Conservation (phyloP, 768 basidiomycete species). For the Gloeopeniophorella convolvens region DNA sequence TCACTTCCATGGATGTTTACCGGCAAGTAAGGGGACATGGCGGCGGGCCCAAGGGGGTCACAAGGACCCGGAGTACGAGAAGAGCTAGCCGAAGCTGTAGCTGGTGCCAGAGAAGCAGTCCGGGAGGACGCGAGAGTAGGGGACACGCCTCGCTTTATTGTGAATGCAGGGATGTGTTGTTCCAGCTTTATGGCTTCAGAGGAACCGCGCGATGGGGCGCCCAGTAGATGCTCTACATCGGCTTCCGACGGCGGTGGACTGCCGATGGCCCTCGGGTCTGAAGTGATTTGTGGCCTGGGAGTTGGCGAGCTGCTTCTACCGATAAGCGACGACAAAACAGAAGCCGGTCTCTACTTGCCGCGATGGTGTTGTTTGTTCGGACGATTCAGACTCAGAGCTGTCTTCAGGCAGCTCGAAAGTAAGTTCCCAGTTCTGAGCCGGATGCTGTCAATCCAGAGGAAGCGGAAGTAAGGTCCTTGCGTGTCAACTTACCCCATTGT, state of each 20-base stretch:
- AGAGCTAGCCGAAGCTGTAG: neutral
- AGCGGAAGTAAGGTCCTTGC: neutral
- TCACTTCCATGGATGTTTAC: conserved; percentile 28
- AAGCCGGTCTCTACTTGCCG: no score
- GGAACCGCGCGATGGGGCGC: neutral
- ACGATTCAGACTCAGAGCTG: neutral
- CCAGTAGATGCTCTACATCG: neutral
- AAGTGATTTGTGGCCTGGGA: no score
- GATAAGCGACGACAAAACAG: neutral
- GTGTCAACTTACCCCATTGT: conserved; percentile 20
- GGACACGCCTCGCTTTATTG: neutral
- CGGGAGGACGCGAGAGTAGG: neutral
- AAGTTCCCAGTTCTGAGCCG: conserved; percentile 6
- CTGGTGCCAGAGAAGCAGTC: neutral
- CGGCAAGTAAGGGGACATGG: conserved; percentile 45
- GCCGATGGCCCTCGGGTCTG: no score
- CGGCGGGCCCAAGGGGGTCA: conserved; percentile 34
- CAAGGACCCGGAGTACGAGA: neutral
- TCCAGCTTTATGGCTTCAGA: neutral
- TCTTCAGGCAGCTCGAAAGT: conserved; percentile 3
- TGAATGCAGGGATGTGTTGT: neutral
- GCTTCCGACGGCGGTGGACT: neutral
- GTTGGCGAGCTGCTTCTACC: neutral
- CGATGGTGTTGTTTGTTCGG: neutral
- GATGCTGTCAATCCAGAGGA: neutral